Evolutionary conservation across 2,329 filamentous ascomycete species (phyloP).

Genomic region (Sordariomycetes sp.): DNA sequence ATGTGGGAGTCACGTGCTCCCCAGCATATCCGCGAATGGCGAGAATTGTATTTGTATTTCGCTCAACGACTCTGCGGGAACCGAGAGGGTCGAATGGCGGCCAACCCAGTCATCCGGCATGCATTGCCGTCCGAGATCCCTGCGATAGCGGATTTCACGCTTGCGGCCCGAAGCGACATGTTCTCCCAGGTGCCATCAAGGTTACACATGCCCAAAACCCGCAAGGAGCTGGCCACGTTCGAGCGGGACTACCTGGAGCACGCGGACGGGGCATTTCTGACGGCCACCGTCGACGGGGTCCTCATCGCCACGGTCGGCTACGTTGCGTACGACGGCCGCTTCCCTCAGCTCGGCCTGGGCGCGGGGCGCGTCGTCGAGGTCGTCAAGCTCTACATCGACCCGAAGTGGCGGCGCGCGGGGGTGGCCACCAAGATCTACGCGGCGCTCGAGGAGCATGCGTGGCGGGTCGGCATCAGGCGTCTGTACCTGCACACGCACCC

Average conservation of each 20-base stretch:
- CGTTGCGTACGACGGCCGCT: constrained; percentile 14
- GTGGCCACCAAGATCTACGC: constrained; percentile 14
- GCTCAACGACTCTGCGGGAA: not conserved
- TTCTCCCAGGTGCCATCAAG: constrained; percentile 14
- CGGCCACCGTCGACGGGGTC: constrained; percentile 6
- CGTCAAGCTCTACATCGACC: constrained; percentile 15
- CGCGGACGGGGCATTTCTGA: constrained; percentile 11
- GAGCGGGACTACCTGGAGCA: constrained; percentile 12
- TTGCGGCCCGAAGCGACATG: constrained; percentile 14
- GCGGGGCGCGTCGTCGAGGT: constrained; percentile 13
- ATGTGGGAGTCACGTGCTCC: not conserved
- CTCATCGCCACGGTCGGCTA: constrained; percentile 16
- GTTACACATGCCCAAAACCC: constrained; percentile 8
- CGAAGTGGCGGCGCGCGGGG: constrained; percentile 14
- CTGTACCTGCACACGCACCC: constrained; percentile 19
- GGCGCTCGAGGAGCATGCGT: constrained; percentile 8
- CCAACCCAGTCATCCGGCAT: not conserved
- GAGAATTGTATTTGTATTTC: not conserved
- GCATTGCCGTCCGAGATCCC: constrained; percentile 7
- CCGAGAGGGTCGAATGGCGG: not conserved
- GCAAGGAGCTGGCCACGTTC: constrained; percentile 12
- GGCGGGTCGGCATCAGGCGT: constrained; percentile 6
- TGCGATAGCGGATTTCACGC: constrained; percentile 12
- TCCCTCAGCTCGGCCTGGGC: constrained; percentile 11
- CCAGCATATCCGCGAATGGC: not conserved